Evolutionary conservation across 2,329 filamentous ascomycete species (phyloP).

Genomic region (Beauveria varroae): DNA sequence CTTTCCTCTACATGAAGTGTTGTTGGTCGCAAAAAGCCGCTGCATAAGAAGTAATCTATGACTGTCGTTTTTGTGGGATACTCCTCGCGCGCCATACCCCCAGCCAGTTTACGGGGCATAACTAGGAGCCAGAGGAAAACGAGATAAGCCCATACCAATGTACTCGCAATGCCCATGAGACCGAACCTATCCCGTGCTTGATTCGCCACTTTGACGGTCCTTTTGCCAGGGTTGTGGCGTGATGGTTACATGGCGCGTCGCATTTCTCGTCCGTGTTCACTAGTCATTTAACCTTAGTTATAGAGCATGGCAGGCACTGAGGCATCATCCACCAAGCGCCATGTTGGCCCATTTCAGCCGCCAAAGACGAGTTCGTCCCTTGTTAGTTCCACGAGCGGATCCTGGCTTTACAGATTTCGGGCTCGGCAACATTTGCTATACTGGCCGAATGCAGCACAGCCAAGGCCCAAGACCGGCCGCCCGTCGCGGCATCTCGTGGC

Average conservation of each 20-base stretch:
- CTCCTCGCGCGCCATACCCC: background rate
- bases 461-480: background rate
- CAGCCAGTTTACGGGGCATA: background rate
- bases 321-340: background rate
- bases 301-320: too few species aligned
- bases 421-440: background rate
- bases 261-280: too few species aligned
- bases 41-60: background rate
- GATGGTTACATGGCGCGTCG: background rate
- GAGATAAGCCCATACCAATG: background rate
- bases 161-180: background rate
- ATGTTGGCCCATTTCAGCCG: background rate
- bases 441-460: background rate
- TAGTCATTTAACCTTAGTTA: too few species aligned
- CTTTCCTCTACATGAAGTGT: background rate
- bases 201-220: background rate
- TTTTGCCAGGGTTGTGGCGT: background rate
- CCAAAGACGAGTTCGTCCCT: background rate
- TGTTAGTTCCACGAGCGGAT: background rate
- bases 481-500: constrained; percentile 2
- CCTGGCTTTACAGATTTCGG: background rate
- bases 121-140: background rate
- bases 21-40: background rate
- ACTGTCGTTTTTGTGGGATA: background rate
- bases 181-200: background rate